Percentiles rank a stretch among this genome's conserved stretches.
Evolutionary conservation across 306 rosid species (phyloP).

Genomic region (Cotoneaster glaucophyllus): DNA sequence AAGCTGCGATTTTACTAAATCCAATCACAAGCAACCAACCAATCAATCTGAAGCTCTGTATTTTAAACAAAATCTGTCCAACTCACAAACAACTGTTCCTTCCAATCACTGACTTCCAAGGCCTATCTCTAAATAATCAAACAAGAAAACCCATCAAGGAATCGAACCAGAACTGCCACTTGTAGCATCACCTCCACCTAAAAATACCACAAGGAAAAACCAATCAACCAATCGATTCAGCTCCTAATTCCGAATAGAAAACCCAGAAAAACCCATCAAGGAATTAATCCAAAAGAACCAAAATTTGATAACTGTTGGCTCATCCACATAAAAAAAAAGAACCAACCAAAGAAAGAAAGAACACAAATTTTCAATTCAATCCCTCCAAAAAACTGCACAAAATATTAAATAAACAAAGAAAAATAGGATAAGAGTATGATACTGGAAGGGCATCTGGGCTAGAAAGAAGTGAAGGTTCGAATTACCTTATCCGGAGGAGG

Average conservation of each 20-base stretch:
- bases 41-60: constrained; percentile 26
- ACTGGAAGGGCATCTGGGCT: background rate
- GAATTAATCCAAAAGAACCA: constrained; percentile 7
- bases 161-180: constrained; percentile 29
- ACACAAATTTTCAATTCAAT: background rate
- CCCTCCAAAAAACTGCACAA: constrained; percentile 6
- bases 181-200: constrained; percentile 29
- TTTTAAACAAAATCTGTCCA: background rate
- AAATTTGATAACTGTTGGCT: constrained; percentile 6
- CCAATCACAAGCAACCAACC: constrained; percentile 19
- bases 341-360: constrained; percentile 12
- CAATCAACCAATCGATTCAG: constrained; percentile 13
- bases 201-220: constrained; percentile 21
- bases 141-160: constrained; percentile 20
- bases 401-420: background rate
- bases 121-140: constrained; percentile 3
- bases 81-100: constrained; percentile 6
- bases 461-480: constrained; percentile 40
- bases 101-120: constrained; percentile 13
- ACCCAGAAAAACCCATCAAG: constrained; percentile 15
- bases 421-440: background rate
- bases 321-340: constrained; percentile 11
- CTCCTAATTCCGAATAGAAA: constrained; percentile 20
- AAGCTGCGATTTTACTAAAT: constrained; percentile 12
- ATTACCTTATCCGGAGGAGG: constrained; percentile 36